Conservation (phyloP, 768 basidiomycete genomes). For the Lactarius akahatsu region DNA sequence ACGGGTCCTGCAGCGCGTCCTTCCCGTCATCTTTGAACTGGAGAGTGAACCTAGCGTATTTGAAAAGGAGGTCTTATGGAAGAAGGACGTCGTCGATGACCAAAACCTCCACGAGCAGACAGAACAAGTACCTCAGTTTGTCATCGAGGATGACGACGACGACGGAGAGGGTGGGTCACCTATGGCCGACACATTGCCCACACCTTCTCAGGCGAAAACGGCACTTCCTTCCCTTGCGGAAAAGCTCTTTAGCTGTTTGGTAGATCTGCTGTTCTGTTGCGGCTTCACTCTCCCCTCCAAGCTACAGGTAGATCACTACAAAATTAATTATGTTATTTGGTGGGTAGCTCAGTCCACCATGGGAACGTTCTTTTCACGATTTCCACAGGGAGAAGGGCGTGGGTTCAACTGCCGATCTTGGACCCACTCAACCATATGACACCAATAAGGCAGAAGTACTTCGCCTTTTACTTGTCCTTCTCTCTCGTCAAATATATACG, state of each 20-base stretch:
- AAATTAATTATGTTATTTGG: slow-evolving; percentile 89
- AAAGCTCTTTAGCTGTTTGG: slow-evolving; percentile 70
- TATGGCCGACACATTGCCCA: slow-evolving; percentile 27
- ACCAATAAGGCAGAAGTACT: slow-evolving; percentile 86
- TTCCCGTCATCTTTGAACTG: slow-evolving; percentile 86
- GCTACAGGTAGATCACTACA: slow-evolving; percentile 74
- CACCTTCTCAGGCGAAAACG: slow-evolving; percentile 36
- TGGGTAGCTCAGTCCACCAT: slow-evolving; percentile 34
- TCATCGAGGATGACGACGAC: slow-evolving; percentile 85
- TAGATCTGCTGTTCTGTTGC: slow-evolving; percentile 90
- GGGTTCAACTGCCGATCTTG: slow-evolving; percentile 79
- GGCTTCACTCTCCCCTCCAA: slow-evolving; percentile 86
- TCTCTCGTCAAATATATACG: slow-evolving; percentile 89
- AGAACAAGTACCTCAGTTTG: slow-evolving; percentile 60
- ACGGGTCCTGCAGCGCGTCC: slow-evolving; percentile 82
- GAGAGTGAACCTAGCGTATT: slow-evolving; percentile 70
- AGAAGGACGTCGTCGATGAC: slow-evolving; percentile 47
- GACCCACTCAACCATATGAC: slow-evolving; percentile 62
- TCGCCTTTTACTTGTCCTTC: slow-evolving; percentile 79
- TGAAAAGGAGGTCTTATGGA: slow-evolving; percentile 80
- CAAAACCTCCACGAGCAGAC: slow-evolving; percentile 31
- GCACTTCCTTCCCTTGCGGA: slow-evolving; percentile 77
- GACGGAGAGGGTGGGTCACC: slow-evolving; percentile 34
- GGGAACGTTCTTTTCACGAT: background rate
- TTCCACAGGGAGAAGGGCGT: slow-evolving; percentile 86